Base-by-base conservation (phyloP, 768 basidiomycete species). In the Sistotremastrum suecicum region DNA sequence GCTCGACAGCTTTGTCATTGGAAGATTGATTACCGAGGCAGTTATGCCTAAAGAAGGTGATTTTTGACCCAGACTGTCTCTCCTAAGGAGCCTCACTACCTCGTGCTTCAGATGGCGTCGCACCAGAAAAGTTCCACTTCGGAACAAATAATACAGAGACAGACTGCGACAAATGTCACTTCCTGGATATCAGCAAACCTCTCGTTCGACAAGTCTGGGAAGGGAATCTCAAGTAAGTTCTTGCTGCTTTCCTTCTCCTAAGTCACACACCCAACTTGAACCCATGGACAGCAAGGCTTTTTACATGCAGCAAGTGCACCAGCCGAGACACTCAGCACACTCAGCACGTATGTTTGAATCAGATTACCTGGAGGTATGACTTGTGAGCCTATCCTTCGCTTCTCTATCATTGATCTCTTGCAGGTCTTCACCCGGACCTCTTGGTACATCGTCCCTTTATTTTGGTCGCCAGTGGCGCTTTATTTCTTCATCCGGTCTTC, bases 241-340 rank as follows among this genome's bases (percentile, higher is more conserved):
- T 42, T 12, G 47, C 3, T 1, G 12, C 11, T 2, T 10, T 5
- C n/a, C 34, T 30, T 5, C 29, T 4, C 45, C 20, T 12, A 37
- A 3, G 11, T 33, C 0, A 20, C 37, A 47, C 37, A 50, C 20
- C 20, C 20, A 20, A 20, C 20, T 20, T 48, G 8, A 20, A 30
- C 35, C 30, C 30, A 38, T 46, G 41, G 56, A 39, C 48, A 87
- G 86, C 58, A 99, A 99, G 69, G 76, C 83, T 3, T 98, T 91
- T 61, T 99, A 99, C 60, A 69, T 99, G 42, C 75, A 88, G 55
- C 95, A 99, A 62, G 87, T 99, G 0, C 95, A 99, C 62, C 91
- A 97, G 60, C 94, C 95, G 1, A 76, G 95, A 38, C 92, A 92
- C 60, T 62, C 92, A 44, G 63, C 76, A 5, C 71, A 87, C 43